Evolutionary conservation across 2,329 filamentous ascomycete species (phyloP).

Genomic region (Pseudogymnoascus sp.): DNA sequence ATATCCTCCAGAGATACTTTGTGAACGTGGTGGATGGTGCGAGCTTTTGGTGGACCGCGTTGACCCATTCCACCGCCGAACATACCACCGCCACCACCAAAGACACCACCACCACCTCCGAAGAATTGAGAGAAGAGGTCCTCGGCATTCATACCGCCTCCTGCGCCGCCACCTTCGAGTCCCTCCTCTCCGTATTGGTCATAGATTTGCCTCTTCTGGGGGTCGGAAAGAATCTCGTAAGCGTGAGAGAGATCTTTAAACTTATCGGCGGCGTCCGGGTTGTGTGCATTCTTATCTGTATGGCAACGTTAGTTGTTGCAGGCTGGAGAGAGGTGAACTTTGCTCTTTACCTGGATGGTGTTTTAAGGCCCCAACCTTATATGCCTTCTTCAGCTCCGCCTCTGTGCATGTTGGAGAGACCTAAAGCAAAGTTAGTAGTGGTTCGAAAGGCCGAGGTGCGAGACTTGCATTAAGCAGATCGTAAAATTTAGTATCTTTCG

Average conservation of each 20-base stretch:
- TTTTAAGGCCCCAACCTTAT: conserved; percentile 75
- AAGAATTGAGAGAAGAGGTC: conserved; percentile 98
- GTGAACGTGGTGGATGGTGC: conserved; percentile 96
- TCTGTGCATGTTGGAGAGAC: conserved; percentile 74
- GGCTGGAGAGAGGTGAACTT: conserved; percentile 10
- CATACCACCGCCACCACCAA: conserved; percentile 64
- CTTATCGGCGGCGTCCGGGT: conserved; percentile 88
- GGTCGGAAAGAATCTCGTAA: conserved; percentile 88
- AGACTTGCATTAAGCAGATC: conserved; percentile 65
- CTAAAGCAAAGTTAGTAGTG: conserved; percentile 38
- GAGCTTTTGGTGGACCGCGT: conserved; percentile 75
- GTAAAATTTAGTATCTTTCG: conserved; percentile 72
- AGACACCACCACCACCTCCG: conserved; percentile 54
- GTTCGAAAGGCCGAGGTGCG: conserved; percentile 11
- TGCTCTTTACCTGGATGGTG: conserved; percentile 65
- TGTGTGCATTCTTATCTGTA: conserved; percentile 90
- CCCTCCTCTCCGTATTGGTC: conserved; percentile 98
- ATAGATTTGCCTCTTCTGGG: conserved; percentile 85
- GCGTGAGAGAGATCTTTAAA: conserved; percentile 97
- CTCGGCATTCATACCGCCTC: conserved; percentile 85
- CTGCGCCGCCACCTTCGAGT: conserved; percentile 76
- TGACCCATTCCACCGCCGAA: conserved; percentile 70
- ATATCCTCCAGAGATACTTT: conserved; percentile 97
- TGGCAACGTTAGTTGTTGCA: conserved; percentile 13
- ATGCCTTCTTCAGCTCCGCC: conserved; percentile 81